Base-by-base conservation (phyloP, 108 stramenopile species). In the Skeletonema marinoi region DNA sequence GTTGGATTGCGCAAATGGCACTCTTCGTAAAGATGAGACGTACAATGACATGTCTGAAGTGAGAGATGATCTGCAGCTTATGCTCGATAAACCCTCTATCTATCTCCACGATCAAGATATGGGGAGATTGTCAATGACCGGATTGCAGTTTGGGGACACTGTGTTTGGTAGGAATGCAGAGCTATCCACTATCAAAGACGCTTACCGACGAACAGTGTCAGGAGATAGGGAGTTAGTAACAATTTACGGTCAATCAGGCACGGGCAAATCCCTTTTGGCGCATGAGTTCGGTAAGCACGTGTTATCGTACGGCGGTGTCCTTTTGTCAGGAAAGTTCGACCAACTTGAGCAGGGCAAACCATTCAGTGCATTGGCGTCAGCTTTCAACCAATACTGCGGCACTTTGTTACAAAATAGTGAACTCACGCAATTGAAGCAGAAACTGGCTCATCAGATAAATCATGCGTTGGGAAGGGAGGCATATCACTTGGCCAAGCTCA, bases 291-390 rank as follows among this genome's bases (percentile, higher is more conserved):
- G 32, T 6, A 33, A 36, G 10, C 17, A 63, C 31, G 32, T 19
- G 21, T 7, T 51, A 17, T 3, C 19, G 19, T 0, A 4, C 7
- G 38, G 65, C 9, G 73, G 41, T 9, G 46, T 74, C 8, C 54
- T 74, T 33, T 32, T 79, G 17, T 11, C 25, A 5, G 78, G 66
- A 21, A 79, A 79, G 65, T 79, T 79, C 19, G 78, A 79, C 32
- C 73, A 79, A 33, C 66, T 59, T 35, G 17, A 69, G 17, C 21
- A 25, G 38, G 61, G 64, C 60, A 65, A 79, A n/a, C 78, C 78
- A 1, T 36, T 79, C 7, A 71, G 66, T 16, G 74, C 25, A 3
- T 12, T 42, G 41, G 41, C 41, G 1, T 42, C 41, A 13, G 33
- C 69, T 11, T 79, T 79, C n/a, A 67, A 74, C 21, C 21, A 19